Base-by-base conservation (phyloP, 2,329 filamentous ascomycete species). In the Septoria petroselini region DNA sequence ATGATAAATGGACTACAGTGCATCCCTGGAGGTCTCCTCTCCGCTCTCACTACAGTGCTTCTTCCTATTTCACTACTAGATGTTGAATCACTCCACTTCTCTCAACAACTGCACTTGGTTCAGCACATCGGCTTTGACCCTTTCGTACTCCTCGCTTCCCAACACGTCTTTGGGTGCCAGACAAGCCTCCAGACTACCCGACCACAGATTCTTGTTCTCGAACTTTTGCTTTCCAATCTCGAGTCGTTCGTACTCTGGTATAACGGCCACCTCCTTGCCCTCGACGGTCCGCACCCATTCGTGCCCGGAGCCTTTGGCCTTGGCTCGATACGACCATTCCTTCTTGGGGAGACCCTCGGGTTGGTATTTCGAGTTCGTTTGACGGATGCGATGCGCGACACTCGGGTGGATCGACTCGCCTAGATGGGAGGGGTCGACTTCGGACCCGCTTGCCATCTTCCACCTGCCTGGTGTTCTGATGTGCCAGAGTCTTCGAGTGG, bases 361-460 rank as follows among this genome's bases (percentile, higher is more conserved):
- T n/a, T 51, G 19, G 15, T 51, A 51, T 3, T 14, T 15, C 29
- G 17, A 12, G 3, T n/a, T 34, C 5, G 38, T 31, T 19, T 51
- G 27, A 7, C 40, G 43, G 40, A 49, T 57, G 2, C 54, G 44
- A 25, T 57, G 54, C 12, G 29, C 40, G 3, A 57, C 42, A 3
- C 40, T 50, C 1, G 54, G 54, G 25, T 57, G 54, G 8, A 57
- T 57, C 3, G 49, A 52, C 35, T 57, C 54, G 3, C 46, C 17
- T 21, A 57, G 43, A 12, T 51, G 27, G 4, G 7, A 31, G 14
- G 34, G 30, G 7, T 50, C 40, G 39, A 56, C 43, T 14, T 41
- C 44, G 15, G 41, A 38, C 9, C 35, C 41, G 15, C 15, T 43
- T 17, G 51, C 51, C 40, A 40, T 44, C 7, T 25, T 39, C 42